These are phyloP conservation scores for Barbarea vulgaris DNA, from an alignment of 345 rosid genomes.

Conservation along the genomic window DNA sequence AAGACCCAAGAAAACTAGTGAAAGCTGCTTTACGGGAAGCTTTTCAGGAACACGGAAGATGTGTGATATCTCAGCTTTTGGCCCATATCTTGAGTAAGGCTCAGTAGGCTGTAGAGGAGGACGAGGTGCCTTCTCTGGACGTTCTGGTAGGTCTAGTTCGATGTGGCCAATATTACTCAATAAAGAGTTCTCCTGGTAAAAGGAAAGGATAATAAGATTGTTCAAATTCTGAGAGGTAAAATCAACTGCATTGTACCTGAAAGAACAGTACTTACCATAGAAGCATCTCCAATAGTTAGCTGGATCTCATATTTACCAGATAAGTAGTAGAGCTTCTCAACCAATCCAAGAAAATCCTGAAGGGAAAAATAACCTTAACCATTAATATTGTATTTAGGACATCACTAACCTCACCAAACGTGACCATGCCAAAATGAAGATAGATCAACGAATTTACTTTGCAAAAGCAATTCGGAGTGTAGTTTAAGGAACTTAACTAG, in stretches of 20 bases:
- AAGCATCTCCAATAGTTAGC: constrained; percentile 89
- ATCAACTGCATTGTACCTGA: constrained; percentile 4
- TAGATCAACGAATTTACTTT: background rate
- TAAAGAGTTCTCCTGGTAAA: constrained; percentile 82
- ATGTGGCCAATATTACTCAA: constrained; percentile 64
- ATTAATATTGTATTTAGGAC: constrained; percentile 7
- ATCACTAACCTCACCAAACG: background rate
- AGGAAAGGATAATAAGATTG: constrained; percentile 6
- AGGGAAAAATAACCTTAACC: constrained; percentile 16
- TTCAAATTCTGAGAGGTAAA: background rate
- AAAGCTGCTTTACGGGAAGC: constrained; percentile 76
- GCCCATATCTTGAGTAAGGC: constrained; percentile 70
- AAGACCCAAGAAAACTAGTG: constrained; percentile 84
- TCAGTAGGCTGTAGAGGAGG: constrained; percentile 70
- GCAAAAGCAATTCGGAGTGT: background rate
- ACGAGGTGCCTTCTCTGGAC: constrained; percentile 87
- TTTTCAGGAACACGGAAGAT: constrained; percentile 90
- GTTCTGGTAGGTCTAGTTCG: constrained; percentile 89
- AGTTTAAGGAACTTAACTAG: constrained; percentile 63
- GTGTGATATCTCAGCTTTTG: constrained; percentile 86
- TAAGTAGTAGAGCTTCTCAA: constrained; percentile 91
- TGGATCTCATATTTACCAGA: constrained; percentile 89
- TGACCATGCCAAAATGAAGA: background rate
- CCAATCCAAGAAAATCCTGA: constrained; percentile 93
- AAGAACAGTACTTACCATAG: constrained; percentile 64